Percentiles rank a stretch among this genome's conserved stretches.
Conservation (phyloP, 2,329 filamentous ascomycete species). For the Claviceps citrina region DNA sequence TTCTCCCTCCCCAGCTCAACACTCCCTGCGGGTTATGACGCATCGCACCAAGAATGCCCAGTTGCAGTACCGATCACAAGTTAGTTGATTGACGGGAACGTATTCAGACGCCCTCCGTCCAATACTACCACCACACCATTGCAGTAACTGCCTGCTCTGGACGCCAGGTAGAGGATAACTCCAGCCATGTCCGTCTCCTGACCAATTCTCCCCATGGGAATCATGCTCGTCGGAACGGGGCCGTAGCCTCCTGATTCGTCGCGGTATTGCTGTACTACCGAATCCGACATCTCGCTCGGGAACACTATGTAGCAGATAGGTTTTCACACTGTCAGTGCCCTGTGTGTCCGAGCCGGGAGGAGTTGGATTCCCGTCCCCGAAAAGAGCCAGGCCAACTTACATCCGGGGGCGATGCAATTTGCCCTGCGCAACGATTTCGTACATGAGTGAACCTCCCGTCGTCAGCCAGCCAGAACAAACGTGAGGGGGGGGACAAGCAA, state of each 20-base stretch:
- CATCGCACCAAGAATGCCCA: too few species aligned
- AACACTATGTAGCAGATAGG: slow-evolving; percentile 30
- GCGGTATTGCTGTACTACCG: slow-evolving; percentile 26
- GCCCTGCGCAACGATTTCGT: slow-evolving; percentile 15
- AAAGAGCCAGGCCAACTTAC: slow-evolving; percentile 22
- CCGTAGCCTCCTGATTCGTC: slow-evolving; percentile 19
- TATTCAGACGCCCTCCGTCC: slow-evolving; percentile 46
- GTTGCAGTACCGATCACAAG: slow-evolving; percentile 18
- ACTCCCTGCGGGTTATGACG: too few species aligned
- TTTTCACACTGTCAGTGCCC: not conserved
- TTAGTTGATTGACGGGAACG: slow-evolving; percentile 36
- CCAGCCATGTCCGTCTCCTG: slow-evolving; percentile 47
- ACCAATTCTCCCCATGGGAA: slow-evolving; percentile 46
- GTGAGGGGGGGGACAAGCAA: too few species aligned
- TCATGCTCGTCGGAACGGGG: slow-evolving; percentile 24
- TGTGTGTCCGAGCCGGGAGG: not conserved
- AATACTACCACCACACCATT: slow-evolving; percentile 48
- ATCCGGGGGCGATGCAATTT: slow-evolving; percentile 33
- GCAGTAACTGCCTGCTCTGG: slow-evolving; percentile 47
- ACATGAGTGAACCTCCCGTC: too few species aligned
- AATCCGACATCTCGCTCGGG: slow-evolving; percentile 43
- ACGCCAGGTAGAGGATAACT: slow-evolving; percentile 48
- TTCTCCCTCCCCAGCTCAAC: too few species aligned
- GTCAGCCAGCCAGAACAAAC: too few species aligned
- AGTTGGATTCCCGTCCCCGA: slow-evolving; percentile 2